Percentiles rank a stretch among this genome's conserved stretches.
phyloP scores from a whole-genome alignment of 768 basidiomycete genomes.

The Macrocybe gigantea region DNA sequence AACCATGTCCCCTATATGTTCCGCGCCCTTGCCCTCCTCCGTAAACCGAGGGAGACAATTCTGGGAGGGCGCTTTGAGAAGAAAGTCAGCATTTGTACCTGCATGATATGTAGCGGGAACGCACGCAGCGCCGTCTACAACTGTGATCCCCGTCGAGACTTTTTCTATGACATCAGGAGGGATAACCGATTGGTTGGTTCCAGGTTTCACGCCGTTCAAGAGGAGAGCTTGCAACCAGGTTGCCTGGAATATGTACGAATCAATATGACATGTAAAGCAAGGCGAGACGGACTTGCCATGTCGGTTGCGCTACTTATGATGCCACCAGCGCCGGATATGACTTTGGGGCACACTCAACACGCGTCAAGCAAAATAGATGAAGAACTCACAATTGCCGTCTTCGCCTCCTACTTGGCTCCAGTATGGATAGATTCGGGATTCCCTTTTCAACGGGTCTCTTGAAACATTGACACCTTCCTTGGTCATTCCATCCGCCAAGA shows the following conservation, averaged over 20 bases:
- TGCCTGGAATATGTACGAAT: constrained; percentile 10
- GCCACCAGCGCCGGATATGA: constrained; percentile 21
- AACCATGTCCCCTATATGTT: constrained; percentile 20
- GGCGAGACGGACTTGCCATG: constrained; percentile 9
- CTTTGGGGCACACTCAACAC: constrained; percentile 4
- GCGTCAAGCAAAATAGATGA: neutral
- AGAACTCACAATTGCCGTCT: constrained; percentile 14
- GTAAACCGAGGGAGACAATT: constrained; percentile 19
- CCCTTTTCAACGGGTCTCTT: constrained; percentile 7
- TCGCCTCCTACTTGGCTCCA: constrained; percentile 14
- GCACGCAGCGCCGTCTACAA: constrained; percentile 12
- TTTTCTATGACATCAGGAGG: constrained; percentile 16
- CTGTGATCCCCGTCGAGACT: constrained; percentile 17
- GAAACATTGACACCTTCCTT: constrained; percentile 1
- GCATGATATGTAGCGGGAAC: neutral
- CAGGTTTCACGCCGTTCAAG: constrained; percentile 16
- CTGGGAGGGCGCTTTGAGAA: constrained; percentile 12
- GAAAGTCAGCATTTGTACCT: neutral
- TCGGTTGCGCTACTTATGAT: constrained; percentile 21
- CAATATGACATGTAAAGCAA: neutral
- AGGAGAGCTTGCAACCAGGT: constrained; percentile 24
- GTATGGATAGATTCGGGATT: constrained; percentile 12
- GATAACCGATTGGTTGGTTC: constrained; percentile 16
- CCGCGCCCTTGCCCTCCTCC: constrained; percentile 16
- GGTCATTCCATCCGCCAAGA: constrained; percentile 17